Conservation (phyloP, 2,329 filamentous ascomycete species). For the Fusarium musae region DNA sequence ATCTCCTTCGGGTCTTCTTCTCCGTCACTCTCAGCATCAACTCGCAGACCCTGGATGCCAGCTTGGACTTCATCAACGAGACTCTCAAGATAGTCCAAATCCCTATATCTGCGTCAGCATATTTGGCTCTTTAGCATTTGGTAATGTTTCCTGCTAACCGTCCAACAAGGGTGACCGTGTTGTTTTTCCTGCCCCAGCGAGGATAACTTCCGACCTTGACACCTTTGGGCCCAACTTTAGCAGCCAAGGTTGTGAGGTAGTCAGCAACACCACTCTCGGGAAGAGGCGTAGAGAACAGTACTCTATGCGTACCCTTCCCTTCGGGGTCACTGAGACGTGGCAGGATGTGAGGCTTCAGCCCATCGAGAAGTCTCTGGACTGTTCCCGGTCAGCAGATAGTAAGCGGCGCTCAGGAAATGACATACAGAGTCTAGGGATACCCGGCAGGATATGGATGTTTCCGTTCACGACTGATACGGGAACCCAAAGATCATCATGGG, state of each 20-base stretch:
- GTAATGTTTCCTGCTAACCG: slow-evolving; percentile 51
- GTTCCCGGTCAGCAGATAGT: slow-evolving; percentile 17
- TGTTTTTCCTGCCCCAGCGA: slow-evolving; percentile 85
- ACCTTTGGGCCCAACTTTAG: slow-evolving; percentile 76
- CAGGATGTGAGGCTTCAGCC: slow-evolving; percentile 76
- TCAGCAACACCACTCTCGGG: slow-evolving; percentile 86
- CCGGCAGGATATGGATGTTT: slow-evolving; percentile 92
- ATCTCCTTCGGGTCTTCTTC: slow-evolving; percentile 62
- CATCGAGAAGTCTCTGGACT: slow-evolving; percentile 81
- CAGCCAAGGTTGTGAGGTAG: slow-evolving; percentile 83
- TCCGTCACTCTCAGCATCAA: slow-evolving; percentile 77
- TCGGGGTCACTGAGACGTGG: slow-evolving; percentile 81
- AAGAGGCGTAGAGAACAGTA: slow-evolving; percentile 88
- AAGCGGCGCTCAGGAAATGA: not conserved
- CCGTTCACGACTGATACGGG: slow-evolving; percentile 89
- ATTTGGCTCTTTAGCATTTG: slow-evolving; percentile 29
- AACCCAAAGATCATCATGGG: slow-evolving; percentile 87
- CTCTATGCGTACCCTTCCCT: slow-evolving; percentile 80
- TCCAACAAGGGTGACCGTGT: slow-evolving; percentile 90
- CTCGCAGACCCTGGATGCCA: slow-evolving; percentile 77
- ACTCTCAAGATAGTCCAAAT: slow-evolving; percentile 80
- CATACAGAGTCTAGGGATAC: slow-evolving; percentile 82
- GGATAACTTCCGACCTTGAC: slow-evolving; percentile 97
- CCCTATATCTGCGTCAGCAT: slow-evolving; percentile 56
- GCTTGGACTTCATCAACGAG: slow-evolving; percentile 81